phyloP scores from a whole-genome alignment of 2,329 filamentous ascomycete species.

The Cytospora piceicola region DNA sequence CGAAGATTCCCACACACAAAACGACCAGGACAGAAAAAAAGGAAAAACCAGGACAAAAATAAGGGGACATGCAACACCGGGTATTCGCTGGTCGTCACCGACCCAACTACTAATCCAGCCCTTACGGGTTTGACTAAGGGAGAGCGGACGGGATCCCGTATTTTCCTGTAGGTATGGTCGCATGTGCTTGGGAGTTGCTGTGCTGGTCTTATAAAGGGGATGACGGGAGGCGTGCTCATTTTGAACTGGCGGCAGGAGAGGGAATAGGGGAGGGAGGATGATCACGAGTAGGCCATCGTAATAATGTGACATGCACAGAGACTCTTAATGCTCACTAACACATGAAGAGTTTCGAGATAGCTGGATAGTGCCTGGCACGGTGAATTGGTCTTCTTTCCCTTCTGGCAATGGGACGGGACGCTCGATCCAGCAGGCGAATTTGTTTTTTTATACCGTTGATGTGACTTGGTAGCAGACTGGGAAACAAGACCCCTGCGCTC shows the following conservation, averaged over 20 bases:
- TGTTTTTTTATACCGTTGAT: constrained; percentile 29
- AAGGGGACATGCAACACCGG: not conserved
- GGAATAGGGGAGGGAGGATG: not conserved
- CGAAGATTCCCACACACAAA: not conserved
- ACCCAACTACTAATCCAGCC: constrained; percentile 1
- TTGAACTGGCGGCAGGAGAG: not conserved
- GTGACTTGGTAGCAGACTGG: not conserved
- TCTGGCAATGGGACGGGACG: not conserved
- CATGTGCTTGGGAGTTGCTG: not conserved
- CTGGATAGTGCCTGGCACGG: not conserved
- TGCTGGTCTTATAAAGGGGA: not conserved
- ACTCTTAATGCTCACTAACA: not conserved
- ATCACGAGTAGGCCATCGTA: too few relatives aligned
- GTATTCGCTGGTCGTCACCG: not conserved
- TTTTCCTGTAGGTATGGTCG: constrained; percentile 20
- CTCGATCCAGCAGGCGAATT: constrained; percentile 14
- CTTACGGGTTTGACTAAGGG: constrained; percentile 19
- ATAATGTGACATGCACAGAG: not conserved
- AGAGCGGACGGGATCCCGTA: constrained; percentile 24
- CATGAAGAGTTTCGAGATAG: not conserved
- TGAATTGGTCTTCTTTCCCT: too few relatives aligned
- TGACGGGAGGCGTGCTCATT: not conserved
- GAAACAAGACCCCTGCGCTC: not conserved
- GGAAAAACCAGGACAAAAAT: not conserved
- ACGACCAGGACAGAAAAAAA: not conserved